These are phyloP conservation scores for Fusarium sp. DNA, from an alignment of 2,329 filamentous ascomycete genomes.

Conservation along the genomic window DNA sequence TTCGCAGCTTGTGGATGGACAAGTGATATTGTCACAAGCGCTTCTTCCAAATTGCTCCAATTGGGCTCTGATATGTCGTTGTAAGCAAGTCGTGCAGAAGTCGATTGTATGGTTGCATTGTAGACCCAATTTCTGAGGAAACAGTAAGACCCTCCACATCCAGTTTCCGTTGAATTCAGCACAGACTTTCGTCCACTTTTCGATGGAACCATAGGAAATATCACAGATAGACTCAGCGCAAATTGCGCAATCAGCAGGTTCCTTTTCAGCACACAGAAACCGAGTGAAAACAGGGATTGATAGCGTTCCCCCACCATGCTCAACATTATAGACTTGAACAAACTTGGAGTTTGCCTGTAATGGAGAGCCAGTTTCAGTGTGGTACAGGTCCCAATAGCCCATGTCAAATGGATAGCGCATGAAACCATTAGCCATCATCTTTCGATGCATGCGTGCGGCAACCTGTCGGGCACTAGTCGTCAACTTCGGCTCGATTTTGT, in stretches of 20 bases:
- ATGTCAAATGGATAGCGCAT: neutral
- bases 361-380: neutral
- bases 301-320: neutral
- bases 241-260: neutral
- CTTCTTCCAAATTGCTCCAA: conserved; percentile 17
- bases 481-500: neutral
- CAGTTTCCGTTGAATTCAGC: conserved; percentile 11
- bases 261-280: neutral
- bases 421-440: neutral
- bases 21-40: conserved; percentile 8
- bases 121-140: conserved; percentile 7
- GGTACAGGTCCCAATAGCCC: neutral
- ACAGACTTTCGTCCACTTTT: conserved; percentile 9
- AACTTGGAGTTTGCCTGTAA: neutral
- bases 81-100: conserved; percentile 10
- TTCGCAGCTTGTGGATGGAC: neutral
- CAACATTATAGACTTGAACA: neutral
- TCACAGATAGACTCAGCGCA: conserved; percentile 15
- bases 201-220: neutral
- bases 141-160: conserved; percentile 22
- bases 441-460: neutral
- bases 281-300: neutral
- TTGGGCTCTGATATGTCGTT: neutral
- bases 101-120: conserved; percentile 12
- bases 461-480: neutral